Conservation (phyloP, 805 yeast genomes). For the Metschnikowia cerradonensis region DNA sequence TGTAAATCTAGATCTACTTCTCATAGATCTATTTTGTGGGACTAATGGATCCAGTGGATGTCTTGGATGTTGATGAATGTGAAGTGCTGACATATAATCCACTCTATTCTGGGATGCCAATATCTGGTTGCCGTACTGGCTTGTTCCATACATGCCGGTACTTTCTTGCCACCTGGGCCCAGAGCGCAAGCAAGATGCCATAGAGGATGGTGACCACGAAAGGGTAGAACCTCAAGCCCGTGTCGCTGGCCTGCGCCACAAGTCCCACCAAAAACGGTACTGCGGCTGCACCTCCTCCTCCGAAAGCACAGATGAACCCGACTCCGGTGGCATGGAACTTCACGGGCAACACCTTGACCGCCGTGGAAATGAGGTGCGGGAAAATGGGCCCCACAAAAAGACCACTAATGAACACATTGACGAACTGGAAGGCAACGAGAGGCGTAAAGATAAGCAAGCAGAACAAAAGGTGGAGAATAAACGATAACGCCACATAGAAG, state of each 20-base stretch:
- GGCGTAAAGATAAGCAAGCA: slow-evolving; percentile 29
- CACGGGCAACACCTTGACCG: slow-evolving; percentile 59
- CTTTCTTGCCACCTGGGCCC: slow-evolving; percentile 19
- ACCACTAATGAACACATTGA: slow-evolving; percentile 41
- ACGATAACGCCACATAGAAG: slow-evolving; percentile 32
- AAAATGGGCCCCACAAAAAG: slow-evolving; percentile 51
- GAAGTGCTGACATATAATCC: too few species aligned
- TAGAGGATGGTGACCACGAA: slow-evolving; percentile 25
- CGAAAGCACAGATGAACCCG: slow-evolving; percentile 73
- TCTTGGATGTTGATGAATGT: too few species aligned
- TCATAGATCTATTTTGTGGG: too few species aligned
- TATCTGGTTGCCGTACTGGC: not conserved
- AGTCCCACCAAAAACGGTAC: slow-evolving; percentile 64
- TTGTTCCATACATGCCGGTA: not conserved
- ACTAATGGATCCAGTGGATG: too few species aligned
- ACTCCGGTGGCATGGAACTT: slow-evolving; percentile 61
- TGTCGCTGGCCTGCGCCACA: slow-evolving; percentile 31
- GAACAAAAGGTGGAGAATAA: slow-evolving; percentile 27
- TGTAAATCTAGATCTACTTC: too few species aligned
- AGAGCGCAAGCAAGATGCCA: slow-evolving; percentile 21
- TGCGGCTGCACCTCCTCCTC: slow-evolving; percentile 80
- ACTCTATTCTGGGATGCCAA: too few species aligned
- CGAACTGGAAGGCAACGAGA: slow-evolving; percentile 24
- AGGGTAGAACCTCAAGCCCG: slow-evolving; percentile 33
- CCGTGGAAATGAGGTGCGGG: slow-evolving; percentile 67